Evolutionary conservation across 1,284 basidiomycete genomes (phyloP).

Genomic region (Leccinum huronense): DNA sequence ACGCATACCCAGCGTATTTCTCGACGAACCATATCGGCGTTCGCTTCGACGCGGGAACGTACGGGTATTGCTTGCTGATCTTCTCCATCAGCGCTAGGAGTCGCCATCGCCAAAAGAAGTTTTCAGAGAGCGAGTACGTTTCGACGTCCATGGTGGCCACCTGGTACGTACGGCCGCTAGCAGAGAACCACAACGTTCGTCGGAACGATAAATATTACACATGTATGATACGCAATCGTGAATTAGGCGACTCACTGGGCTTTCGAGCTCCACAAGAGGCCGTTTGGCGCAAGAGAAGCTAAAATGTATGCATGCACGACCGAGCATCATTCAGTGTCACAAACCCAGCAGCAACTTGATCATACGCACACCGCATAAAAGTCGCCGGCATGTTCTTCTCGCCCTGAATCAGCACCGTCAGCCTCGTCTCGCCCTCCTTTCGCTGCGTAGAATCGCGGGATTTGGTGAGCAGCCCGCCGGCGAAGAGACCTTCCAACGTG

Average conservation of each 20-base stretch:
- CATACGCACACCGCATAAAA: constrained; percentile 43
- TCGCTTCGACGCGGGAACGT: constrained; percentile 36
- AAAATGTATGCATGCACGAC: neutral
- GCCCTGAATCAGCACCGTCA: constrained; percentile 42
- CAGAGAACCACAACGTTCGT: constrained; percentile 4
- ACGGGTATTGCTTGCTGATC: constrained; percentile 36
- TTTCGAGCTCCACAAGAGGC: constrained; percentile 33
- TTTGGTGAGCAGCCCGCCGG: constrained; percentile 20
- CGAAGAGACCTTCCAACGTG: constrained; percentile 40
- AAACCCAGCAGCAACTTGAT: neutral
- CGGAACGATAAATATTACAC: neutral
- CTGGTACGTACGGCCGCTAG: constrained; percentile 40
- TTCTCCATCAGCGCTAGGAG: constrained; percentile 40
- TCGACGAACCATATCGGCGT: constrained; percentile 51
- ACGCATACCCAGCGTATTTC: constrained; percentile 33
- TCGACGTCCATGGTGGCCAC: constrained; percentile 44
- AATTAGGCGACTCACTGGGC: constrained; percentile 22
- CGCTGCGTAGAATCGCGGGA: constrained; percentile 20
- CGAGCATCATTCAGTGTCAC: neutral
- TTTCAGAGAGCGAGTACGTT: constrained; percentile 44
- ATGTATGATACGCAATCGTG: neutral
- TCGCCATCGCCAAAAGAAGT: constrained; percentile 46
- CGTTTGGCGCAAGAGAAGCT: constrained; percentile 21
- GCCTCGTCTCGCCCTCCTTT: constrained; percentile 28
- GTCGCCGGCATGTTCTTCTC: constrained; percentile 41